Conservation (phyloP, 1,139 yeast genomes). For the Candida freyschussii region DNA sequence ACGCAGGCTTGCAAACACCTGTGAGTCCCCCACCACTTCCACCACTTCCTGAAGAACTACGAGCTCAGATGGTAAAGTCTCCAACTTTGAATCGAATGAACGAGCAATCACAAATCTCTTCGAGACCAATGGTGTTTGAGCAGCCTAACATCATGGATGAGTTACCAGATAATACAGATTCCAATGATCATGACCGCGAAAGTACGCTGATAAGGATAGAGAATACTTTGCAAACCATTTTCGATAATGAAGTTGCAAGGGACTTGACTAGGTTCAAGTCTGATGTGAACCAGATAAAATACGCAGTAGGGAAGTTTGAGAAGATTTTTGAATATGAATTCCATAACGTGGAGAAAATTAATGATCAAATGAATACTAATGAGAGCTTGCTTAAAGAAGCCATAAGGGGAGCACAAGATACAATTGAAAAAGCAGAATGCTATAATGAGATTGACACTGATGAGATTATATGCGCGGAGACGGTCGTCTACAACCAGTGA, state of each 20-base stretch:
- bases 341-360: conserved; percentile 25
- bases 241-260: conserved; percentile 10
- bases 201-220: conserved; percentile 9
- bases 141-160: conserved; percentile 26
- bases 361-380: conserved; percentile 29
- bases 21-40: conserved; percentile 28
- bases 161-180: conserved; percentile 22
- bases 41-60: conserved; percentile 24
- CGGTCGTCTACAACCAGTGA: conserved; percentile 41
- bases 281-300: conserved; percentile 31
- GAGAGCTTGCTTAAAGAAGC: conserved; percentile 28
- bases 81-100: conserved; percentile 16
- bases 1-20: background rate
- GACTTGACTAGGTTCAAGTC: conserved; percentile 30
- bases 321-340: conserved; percentile 29
- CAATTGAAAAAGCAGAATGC: conserved; percentile 14
- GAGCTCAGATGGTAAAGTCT: conserved; percentile 13
- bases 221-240: conserved; percentile 13
- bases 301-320: conserved; percentile 27
- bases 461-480: conserved; percentile 40
- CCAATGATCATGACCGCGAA: conserved; percentile 13
- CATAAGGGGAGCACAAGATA: conserved; percentile 27
- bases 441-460: conserved; percentile 36
- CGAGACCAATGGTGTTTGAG: conserved; percentile 7
- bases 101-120: conserved; percentile 6